These are phyloP conservation scores for Eucalyptus regnans DNA, from an alignment of 345 rosid genomes.

Conservation along the genomic window DNA sequence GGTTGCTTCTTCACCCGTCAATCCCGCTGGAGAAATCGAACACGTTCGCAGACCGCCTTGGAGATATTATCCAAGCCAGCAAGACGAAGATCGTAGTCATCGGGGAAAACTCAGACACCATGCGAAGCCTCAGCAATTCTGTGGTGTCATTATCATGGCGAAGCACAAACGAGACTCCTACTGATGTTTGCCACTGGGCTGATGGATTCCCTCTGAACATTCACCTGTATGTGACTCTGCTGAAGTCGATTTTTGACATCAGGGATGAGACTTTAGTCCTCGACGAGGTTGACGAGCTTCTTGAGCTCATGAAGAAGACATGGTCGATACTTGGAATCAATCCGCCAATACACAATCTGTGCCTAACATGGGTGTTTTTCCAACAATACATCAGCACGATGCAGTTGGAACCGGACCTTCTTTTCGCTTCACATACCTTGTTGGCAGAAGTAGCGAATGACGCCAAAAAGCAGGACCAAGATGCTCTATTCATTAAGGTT, in stretches of 20 bases:
- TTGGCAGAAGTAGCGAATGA: conserved; percentile 69
- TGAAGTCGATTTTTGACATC: conserved; percentile 61
- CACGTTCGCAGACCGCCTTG: conserved; percentile 35
- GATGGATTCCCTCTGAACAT: conserved; percentile 86
- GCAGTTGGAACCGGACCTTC: conserved; percentile 69
- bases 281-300: conserved; percentile 83
- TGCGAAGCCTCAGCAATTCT: conserved; percentile 51
- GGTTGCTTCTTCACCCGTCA: conserved; percentile 64
- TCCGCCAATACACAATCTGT: conserved; percentile 52
- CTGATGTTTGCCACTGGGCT: conserved; percentile 92
- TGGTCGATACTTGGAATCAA: conserved; percentile 82
- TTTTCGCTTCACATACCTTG: conserved; percentile 62
- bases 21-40: conserved; percentile 59
- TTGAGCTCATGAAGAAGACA: conserved; percentile 84
- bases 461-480: conserved; percentile 57
- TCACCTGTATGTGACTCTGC: conserved; percentile 47
- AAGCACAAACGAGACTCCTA: conserved; percentile 36
- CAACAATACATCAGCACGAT: conserved; percentile 58
- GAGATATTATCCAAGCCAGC: conserved; percentile 39
- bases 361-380: conserved; percentile 87
- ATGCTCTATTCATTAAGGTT: conserved; percentile 46
- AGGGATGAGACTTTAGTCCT: conserved; percentile 76
- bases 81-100: conserved; percentile 48
- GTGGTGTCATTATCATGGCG: conserved; percentile 76
- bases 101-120: conserved; percentile 57